phyloP scores from a whole-genome alignment of 169 alveolate species.

The Eimeria praecox region DNA sequence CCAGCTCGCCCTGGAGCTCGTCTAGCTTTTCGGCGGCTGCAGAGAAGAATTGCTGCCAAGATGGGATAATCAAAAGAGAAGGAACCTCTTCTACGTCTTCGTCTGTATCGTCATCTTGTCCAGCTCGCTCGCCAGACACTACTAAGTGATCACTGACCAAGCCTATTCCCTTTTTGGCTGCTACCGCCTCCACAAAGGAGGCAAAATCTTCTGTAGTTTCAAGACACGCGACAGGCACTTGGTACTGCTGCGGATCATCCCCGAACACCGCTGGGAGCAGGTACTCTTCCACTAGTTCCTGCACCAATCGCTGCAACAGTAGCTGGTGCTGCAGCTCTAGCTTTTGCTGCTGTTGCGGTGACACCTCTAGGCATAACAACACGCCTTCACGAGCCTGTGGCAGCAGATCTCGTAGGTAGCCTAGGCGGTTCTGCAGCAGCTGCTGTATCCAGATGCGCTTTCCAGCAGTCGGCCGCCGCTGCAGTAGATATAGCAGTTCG shows the following conservation, averaged over 20 bases:
- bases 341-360: constrained; percentile 34
- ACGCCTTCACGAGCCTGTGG: constrained; percentile 27
- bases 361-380: constrained; percentile 50
- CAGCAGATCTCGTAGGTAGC: constrained; percentile 20
- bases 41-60: constrained; percentile 58
- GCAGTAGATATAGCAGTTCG: constrained; percentile 13
- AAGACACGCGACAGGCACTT: constrained; percentile 44
- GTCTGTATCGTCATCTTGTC: neutral
- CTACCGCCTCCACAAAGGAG: constrained; percentile 10
- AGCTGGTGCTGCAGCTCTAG: constrained; percentile 15
- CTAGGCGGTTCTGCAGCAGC: constrained; percentile 62
- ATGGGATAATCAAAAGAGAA: constrained; percentile 39
- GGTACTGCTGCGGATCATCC: constrained; percentile 46
- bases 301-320: constrained; percentile 41
- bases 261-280: constrained; percentile 55
- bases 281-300: constrained; percentile 36
- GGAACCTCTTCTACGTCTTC: constrained; percentile 16
- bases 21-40: constrained; percentile 47
- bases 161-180: constrained; percentile 3
- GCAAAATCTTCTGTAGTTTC: constrained; percentile 31
- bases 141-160: neutral
- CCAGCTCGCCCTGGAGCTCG: neutral
- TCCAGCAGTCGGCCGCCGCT: constrained; percentile 6
- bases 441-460: constrained; percentile 49
- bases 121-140: neutral